Base-by-base conservation (phyloP, 2,329 filamentous ascomycete genomes). In the Aspergillus ochraceoroseus region DNA sequence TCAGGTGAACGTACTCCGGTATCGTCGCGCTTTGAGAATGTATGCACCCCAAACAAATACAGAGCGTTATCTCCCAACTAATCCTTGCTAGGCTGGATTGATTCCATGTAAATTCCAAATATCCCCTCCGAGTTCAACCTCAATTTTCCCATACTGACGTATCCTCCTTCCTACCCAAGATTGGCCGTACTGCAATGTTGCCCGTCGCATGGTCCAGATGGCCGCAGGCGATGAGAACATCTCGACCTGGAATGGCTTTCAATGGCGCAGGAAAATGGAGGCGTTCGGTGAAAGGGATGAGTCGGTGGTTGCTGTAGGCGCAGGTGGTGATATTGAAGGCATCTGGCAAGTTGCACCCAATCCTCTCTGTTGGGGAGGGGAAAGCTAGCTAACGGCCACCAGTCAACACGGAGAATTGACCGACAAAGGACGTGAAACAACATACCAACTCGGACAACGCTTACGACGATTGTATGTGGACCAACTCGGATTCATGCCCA, bases 151-250 rank as follows among this genome's bases (percentile, higher is more conserved):
- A 13, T 22, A 4, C 28, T 33, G 36, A 19, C 41, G 38, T 31
- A 41, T 32, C 31, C 12, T 22, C 12, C 34, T 31, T 33, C 28
- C 5, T 15, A 32, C 12, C 15, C 20, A 49, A 73, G 74, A 80
- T 66, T 98, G 92, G 92, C 87, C 92, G 1, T 96, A 95, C 67
- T 98, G 92, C 68, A 77, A 78, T 50, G 79, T 82, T 40, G 85
- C 85, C 14, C 77, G 79, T 44, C 81, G 83, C 51, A 75, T 96
- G 60, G 78, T 73, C 17, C 76, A 77, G 44, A 73, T 78, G 44
- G 73, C 82, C 15, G 70, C 79, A 48, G 69, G 68, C 26, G 74
- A 68, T 31, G 72, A 73, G 41, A 73, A 73, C 56, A 64, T 67
- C 44, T 70, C 64, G 23, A 59, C 67, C 37, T 83, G 77, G 77